Conservation (phyloP, 2,329 filamentous ascomycete genomes). For the Cyanodermella asteris region DNA sequence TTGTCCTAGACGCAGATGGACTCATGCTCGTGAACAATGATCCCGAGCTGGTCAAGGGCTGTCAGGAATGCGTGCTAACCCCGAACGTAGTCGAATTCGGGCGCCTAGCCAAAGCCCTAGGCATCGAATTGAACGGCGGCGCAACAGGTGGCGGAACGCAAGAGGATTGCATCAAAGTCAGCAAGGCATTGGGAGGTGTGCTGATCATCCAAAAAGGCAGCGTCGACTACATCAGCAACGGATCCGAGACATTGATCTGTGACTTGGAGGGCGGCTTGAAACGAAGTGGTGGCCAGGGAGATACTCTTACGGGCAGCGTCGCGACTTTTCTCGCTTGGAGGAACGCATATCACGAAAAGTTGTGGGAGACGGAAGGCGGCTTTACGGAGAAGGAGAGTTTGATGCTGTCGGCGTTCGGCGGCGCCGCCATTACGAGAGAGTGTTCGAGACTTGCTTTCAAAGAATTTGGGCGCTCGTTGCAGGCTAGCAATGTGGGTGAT, state of each 20-base stretch:
- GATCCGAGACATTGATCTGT: conserved; percentile 48
- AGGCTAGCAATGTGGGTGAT: conserved; percentile 82
- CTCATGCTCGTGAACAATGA: conserved; percentile 54
- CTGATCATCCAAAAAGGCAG: conserved; percentile 78
- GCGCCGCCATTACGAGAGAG: conserved; percentile 70
- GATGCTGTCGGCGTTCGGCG: conserved; percentile 63
- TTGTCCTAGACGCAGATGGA: conserved; percentile 85
- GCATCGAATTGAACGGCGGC: conserved; percentile 25
- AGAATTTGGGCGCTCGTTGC: conserved; percentile 67
- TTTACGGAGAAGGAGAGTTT: conserved; percentile 19
- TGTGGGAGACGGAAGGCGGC: conserved; percentile 7
- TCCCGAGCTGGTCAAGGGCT: conserved; percentile 60
- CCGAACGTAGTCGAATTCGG: conserved; percentile 90
- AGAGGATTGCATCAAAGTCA: conserved; percentile 44
- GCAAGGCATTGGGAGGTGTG: conserved; percentile 61
- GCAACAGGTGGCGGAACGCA: conserved; percentile 25
- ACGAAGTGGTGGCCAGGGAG: conserved; percentile 81
- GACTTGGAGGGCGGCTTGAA: conserved; percentile 69
- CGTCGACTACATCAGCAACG: conserved; percentile 66
- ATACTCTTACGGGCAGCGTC: conserved; percentile 76
- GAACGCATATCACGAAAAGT: conserved; percentile 48
- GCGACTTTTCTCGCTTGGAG: conserved; percentile 80
- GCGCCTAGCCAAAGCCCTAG: conserved; percentile 53
- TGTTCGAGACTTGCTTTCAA: conserved; percentile 72
- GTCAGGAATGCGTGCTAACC: conserved; percentile 66